Evolutionary conservation across 768 basidiomycete species (phyloP), one percentile per base, ranked within the genome.

Genomic region (Leccinum subgranulosum): DNA sequence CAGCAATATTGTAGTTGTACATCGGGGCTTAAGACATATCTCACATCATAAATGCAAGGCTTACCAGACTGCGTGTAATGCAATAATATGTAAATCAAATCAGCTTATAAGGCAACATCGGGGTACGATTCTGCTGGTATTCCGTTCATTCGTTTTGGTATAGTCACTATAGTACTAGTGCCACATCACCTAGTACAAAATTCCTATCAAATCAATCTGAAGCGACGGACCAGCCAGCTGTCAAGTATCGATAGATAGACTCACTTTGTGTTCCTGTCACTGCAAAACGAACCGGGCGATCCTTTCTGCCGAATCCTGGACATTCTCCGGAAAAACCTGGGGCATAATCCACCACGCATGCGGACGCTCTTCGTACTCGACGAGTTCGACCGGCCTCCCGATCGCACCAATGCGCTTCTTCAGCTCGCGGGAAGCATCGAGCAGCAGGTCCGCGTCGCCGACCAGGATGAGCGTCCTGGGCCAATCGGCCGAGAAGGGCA

Each of bases 261-360:
- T 14, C 12, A 33, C 33, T 1, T 6, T 6, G 33, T 14, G 12
- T 10, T 9, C 23, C 19, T 14, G 23, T 46, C 27, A 49, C 8
- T 49, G n/a, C 6, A 49, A 19, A 49, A 61, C 47, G 15, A 61
- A 56, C 12, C 21, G 47, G 15, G 61, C 53, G 4, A 60, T 46
- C 21, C 60, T 69, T 48, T 57, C 41, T 8, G 31, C 48, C 15
- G 57, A 48, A 36, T 62, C 68, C 6, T 45, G 54, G 4, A 64
- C 17, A 5, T 58, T 46, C 23, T 54, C 67, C n/a, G 39, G 27
- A 29, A 69, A 69, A 1, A 65, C 15, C 1, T 57, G 31, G 2
- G 55, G 19, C 46, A 69, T 11, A 3, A 33, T 3, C 68, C 68
- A 71, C 61, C 65, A 69, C 1, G 10, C 58, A 59, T 71, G 68